Conservation (phyloP, 73 alveolate genomes). For the Loxodes magnus region DNA sequence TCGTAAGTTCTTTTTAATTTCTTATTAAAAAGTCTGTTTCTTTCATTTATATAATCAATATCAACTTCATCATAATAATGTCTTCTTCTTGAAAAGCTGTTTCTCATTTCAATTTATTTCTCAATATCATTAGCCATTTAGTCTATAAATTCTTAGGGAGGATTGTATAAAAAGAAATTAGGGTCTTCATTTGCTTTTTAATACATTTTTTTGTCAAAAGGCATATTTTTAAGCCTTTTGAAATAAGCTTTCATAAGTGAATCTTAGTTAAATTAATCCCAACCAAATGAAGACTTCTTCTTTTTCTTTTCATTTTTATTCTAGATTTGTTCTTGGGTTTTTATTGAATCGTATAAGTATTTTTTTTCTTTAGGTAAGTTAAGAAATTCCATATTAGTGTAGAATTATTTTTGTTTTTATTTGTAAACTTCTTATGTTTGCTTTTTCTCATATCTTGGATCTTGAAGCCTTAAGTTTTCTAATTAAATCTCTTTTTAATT, state of each 20-base stretch:
- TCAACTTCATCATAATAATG: slow-evolving; percentile 78
- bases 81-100: slow-evolving; percentile 79
- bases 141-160: slow-evolving; percentile 30
- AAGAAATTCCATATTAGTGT: slow-evolving; percentile 6
- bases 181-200: slow-evolving; percentile 20
- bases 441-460: slow-evolving; percentile 36
- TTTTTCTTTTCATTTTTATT: slow-evolving; percentile 18
- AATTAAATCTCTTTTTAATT: slow-evolving; percentile 43
- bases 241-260: slow-evolving; percentile 37
- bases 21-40: slow-evolving; percentile 79
- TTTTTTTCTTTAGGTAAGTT: slow-evolving; percentile 30
- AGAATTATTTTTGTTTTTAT: slow-evolving; percentile 7
- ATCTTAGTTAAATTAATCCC: slow-evolving; percentile 64
- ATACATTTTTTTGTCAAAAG: slow-evolving; percentile 6
- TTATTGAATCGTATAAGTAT: slow-evolving; percentile 15
- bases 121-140: slow-evolving; percentile 51
- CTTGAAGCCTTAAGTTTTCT: slow-evolving; percentile 27
- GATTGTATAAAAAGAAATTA: background rate
- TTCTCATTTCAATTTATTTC: slow-evolving; percentile 63
- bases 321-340: slow-evolving; percentile 20
- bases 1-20: slow-evolving; percentile 65
- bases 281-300: slow-evolving; percentile 35
- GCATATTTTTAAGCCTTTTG: slow-evolving; percentile 27
- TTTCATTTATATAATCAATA: slow-evolving; percentile 88
- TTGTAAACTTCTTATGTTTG: slow-evolving; percentile 32